Conservation (phyloP, 306 rosid genomes). For the Quercus dentata region DNA sequence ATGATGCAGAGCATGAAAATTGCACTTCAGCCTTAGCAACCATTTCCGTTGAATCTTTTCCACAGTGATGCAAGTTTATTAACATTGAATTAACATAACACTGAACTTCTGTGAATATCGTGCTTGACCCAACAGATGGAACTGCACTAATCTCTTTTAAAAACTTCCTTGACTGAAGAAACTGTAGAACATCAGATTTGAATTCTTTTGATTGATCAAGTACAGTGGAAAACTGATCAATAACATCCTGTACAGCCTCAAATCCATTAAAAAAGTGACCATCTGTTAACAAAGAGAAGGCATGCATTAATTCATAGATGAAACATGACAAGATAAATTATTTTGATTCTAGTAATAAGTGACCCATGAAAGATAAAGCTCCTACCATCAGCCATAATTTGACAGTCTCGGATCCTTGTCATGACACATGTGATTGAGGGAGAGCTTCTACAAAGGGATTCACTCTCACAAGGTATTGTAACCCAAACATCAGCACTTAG, state of each 20-base stretch:
- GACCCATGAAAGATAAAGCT: conserved; percentile 18
- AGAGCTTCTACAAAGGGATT: conserved; percentile 31
- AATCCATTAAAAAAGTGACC: conserved; percentile 50
- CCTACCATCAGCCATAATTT: conserved; percentile 66
- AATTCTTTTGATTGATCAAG: conserved; percentile 60
- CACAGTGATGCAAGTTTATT: conserved; percentile 38
- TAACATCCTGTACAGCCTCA: conserved; percentile 51
- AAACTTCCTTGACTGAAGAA: conserved; percentile 52
- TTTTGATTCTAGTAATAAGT: conserved; percentile 3
- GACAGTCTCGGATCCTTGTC: conserved; percentile 56
- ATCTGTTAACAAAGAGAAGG: conserved; percentile 41
- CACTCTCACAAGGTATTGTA: conserved; percentile 55
- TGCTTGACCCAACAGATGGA: conserved; percentile 31
- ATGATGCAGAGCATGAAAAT: conserved; percentile 54
- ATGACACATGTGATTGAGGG: conserved; percentile 44
- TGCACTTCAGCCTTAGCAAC: conserved; percentile 51
- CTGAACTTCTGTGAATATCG: conserved; percentile 50
- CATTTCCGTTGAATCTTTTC: conserved; percentile 39
- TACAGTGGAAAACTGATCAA: conserved; percentile 52
- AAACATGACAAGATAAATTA: conserved; percentile 13
- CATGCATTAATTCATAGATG: conserved; percentile 6
- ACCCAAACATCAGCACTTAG: conserved; percentile 83
- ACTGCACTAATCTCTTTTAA: conserved; percentile 32
- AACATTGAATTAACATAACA: conserved; percentile 47
- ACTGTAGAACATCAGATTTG: conserved; percentile 74